Percentiles rank a stretch among this genome's conserved stretches.
Conservation (phyloP, 371 early-diverging fungal genomes). For the Basidiobolus heterosporus region DNA sequence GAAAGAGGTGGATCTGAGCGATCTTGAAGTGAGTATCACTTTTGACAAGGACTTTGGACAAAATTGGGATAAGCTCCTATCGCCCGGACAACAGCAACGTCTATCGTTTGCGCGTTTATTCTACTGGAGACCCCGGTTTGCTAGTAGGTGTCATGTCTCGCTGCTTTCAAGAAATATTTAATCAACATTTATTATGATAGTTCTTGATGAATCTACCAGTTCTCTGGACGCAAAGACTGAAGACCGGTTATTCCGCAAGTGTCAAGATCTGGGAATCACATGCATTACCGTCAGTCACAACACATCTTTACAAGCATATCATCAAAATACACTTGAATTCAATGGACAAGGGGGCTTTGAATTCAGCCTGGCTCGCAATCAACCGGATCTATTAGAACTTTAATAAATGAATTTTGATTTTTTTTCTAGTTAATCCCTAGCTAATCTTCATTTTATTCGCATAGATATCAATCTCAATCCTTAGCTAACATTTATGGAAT, state of each 20-base stretch:
- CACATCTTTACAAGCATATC: constrained; percentile 21
- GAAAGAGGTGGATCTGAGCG: constrained; percentile 26
- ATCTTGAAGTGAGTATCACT: constrained; percentile 20
- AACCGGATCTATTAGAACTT: no score
- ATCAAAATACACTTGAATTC: constrained; percentile 19
- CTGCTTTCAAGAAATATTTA: background rate
- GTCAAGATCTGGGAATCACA: constrained; percentile 29
- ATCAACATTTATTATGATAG: constrained; percentile 8
- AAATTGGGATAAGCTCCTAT: constrained; percentile 48
- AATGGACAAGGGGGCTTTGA: constrained; percentile 6
- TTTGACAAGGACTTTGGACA: constrained; percentile 30
- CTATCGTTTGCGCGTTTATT: constrained; percentile 51
- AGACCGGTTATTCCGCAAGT: constrained; percentile 25
- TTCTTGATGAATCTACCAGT: constrained; percentile 59
- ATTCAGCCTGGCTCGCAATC: background rate
- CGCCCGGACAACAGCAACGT: constrained; percentile 64
- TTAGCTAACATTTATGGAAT: no score
- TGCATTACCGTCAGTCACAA: constrained; percentile 55
- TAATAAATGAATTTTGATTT: no score
- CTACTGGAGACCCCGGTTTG: constrained; percentile 45
- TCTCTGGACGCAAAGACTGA: constrained; percentile 40
- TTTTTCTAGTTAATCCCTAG: no score
- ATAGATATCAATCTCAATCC: no score
- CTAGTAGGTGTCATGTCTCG: constrained; percentile 19
- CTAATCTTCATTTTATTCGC: no score